These are phyloP conservation scores for Cutaneotrichosporon cavernicola DNA, from an alignment of 1,284 basidiomycete genomes.

Conservation along the genomic window DNA sequence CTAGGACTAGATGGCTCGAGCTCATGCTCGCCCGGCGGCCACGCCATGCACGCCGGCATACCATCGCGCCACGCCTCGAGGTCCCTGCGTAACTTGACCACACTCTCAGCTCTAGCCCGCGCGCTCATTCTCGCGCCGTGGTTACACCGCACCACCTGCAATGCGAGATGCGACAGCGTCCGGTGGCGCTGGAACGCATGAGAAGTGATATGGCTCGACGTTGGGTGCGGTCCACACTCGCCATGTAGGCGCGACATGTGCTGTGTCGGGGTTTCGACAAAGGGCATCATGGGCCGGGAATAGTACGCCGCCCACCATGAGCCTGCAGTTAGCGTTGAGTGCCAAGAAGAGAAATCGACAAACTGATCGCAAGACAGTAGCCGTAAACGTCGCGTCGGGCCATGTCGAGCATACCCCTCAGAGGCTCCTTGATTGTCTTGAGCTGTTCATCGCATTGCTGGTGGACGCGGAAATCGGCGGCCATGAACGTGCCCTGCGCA, in stretches of 20 bases:
- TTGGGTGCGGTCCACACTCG: neutral
- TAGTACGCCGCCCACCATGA: neutral
- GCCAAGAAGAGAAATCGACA: neutral
- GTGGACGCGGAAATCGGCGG: constrained; percentile 4
- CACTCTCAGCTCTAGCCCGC: neutral
- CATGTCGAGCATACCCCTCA: constrained; percentile 1
- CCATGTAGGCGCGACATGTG: constrained; percentile 3
- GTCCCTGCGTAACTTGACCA: neutral
- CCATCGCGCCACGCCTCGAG: constrained; percentile 1
- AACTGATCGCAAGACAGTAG: neutral
- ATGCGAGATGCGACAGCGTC: neutral
- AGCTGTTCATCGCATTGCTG: constrained; percentile 8
- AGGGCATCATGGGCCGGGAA: neutral
- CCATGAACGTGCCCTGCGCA: neutral
- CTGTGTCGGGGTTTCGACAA: constrained; percentile 5
- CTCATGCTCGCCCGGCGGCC: neutral
- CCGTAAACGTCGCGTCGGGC: neutral
- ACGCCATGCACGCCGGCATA: neutral
- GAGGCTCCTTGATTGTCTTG: constrained; percentile 2
- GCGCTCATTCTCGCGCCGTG: neutral
- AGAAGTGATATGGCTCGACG: neutral
- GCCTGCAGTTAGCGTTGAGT: neutral
- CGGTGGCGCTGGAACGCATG: constrained; percentile 5
- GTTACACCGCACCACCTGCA: constrained; percentile 1
- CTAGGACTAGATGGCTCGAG: neutral